Evolutionary conservation across 2,329 filamentous ascomycete species (phyloP).

Genomic region (Alternaria arborescens): DNA sequence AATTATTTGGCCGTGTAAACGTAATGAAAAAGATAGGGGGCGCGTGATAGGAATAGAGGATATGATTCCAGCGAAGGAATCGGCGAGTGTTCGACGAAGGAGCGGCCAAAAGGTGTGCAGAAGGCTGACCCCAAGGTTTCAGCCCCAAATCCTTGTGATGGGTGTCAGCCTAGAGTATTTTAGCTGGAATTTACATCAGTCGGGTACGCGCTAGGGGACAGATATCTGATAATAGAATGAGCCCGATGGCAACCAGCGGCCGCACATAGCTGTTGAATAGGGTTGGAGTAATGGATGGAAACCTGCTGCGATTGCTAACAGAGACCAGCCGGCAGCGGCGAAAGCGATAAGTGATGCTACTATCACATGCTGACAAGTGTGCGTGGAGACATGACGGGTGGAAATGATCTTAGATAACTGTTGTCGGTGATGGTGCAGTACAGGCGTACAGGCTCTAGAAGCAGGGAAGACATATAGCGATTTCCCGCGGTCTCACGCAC

Average conservation of each 20-base stretch:
- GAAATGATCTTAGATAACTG: neutral
- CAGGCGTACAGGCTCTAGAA: neutral
- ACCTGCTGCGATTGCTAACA: neutral
- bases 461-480: neutral
- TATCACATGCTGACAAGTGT: neutral
- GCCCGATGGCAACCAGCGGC: neutral
- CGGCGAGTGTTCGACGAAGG: neutral
- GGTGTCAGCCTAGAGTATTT: neutral
- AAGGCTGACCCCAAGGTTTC: constrained; percentile 3
- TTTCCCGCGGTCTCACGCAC: neutral
- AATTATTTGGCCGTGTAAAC: neutral
- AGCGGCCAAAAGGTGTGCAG: neutral
- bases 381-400: neutral
- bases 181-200: neutral
- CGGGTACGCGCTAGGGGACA: neutral
- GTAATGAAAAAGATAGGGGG: neutral
- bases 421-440: neutral
- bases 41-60: neutral
- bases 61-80: constrained; percentile 2
- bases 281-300: neutral
- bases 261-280: neutral
- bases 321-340: neutral
- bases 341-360: neutral
- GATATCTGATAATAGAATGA: neutral
- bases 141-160: neutral